A percentile compares a stretch with the other conserved stretches of the same genome.
Conservation (phyloP, 148 eudicot species). For the Agrostemma githago region DNA sequence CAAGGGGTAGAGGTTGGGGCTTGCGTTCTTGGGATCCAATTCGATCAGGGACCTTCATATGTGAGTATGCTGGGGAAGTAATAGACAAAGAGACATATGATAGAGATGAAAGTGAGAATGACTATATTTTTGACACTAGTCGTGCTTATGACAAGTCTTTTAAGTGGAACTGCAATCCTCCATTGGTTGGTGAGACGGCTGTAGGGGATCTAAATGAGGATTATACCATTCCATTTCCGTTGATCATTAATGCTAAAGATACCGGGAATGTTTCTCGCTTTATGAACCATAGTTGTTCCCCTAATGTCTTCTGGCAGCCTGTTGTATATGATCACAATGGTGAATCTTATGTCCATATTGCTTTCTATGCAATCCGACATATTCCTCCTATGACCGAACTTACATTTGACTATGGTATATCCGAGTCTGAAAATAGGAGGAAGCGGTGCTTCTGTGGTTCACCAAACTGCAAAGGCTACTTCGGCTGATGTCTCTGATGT, state of each 20-base stretch:
- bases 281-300: conserved; percentile 95
- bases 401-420: conserved; percentile 74
- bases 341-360: conserved; percentile 58
- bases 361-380: conserved; percentile 73
- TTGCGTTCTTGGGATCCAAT: conserved; percentile 82
- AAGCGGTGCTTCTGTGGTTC: conserved; percentile 80
- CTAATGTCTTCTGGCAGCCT: conserved; percentile 84
- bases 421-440: conserved; percentile 50
- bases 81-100: conserved; percentile 45
- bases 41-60: conserved; percentile 62
- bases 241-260: conserved; percentile 67
- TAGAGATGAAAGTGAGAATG: conserved; percentile 42
- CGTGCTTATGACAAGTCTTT: conserved; percentile 51
- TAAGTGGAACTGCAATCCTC: conserved; percentile 45
- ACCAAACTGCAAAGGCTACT: conserved; percentile 70
- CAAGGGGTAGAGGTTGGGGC: conserved; percentile 84
- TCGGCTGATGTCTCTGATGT: conserved; percentile 36
- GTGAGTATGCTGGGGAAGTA: conserved; percentile 80
- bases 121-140: conserved; percentile 66
- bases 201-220: conserved; percentile 28
- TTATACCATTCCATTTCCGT: conserved; percentile 49
- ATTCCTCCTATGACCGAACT: conserved; percentile 93
- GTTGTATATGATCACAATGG: conserved; percentile 55
- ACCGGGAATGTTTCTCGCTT: conserved; percentile 82
- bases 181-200: conserved; percentile 33